These are phyloP conservation scores for Hyphodiscus hymeniophilus DNA, from an alignment of 495 filamentous ascomycete genomes.

Conservation along the genomic window DNA sequence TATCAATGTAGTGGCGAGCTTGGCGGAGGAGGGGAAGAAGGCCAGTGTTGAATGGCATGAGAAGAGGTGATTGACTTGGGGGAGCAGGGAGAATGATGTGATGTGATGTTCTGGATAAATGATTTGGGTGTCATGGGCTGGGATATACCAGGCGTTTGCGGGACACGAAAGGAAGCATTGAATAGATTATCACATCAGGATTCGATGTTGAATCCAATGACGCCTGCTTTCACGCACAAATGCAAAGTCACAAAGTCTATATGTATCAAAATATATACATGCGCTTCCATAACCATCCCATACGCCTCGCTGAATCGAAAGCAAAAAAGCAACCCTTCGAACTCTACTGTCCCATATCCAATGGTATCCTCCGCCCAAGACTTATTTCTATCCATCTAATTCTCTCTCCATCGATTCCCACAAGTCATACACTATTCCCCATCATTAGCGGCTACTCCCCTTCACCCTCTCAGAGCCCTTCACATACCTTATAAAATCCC, in stretches of 20 bases:
- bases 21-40: constrained; percentile 8
- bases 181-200: too few relatives aligned
- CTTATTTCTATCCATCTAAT: constrained; percentile 13
- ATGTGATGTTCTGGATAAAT: background rate
- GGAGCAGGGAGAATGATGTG: background rate
- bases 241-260: background rate
- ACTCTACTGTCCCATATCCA: background rate
- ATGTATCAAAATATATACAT: background rate
- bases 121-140: background rate
- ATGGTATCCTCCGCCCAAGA: background rate
- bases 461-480: constrained; percentile 10
- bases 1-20: constrained; percentile 50
- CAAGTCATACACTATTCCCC: constrained; percentile 47
- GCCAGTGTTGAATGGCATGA: constrained; percentile 3
- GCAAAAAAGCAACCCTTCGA: constrained; percentile 7
- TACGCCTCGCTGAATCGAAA: constrained; percentile 22
- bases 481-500: constrained; percentile 73
- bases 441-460: too few relatives aligned
- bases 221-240: background rate
- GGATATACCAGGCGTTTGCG: constrained; percentile 15
- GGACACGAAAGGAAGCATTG: background rate
- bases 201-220: background rate
- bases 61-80: background rate
- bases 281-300: constrained; percentile 1
- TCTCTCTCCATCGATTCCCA: constrained; percentile 49